Conservation (phyloP, 768 basidiomycete genomes). For the Boletus edulis region DNA sequence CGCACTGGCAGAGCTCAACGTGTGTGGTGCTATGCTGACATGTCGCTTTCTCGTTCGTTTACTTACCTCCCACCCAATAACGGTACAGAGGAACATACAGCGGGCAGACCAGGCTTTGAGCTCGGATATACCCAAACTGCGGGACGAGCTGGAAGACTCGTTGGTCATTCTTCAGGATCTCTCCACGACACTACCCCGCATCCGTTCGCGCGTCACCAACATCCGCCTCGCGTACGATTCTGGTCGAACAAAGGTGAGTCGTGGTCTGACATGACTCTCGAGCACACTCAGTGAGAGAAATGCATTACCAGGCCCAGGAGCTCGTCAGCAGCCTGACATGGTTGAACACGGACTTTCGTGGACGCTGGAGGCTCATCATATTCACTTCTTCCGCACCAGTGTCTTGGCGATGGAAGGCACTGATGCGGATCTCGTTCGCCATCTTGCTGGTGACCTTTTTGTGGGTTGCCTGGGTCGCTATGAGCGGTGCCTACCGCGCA, state of each 20-base stretch:
- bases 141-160: conserved; percentile 59
- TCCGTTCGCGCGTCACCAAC: conserved; percentile 58
- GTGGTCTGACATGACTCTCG: not conserved
- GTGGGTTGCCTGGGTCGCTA: conserved; percentile 57
- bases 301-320: conserved; percentile 49
- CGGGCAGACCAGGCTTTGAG: conserved; percentile 58
- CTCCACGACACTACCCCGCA: conserved; percentile 55
- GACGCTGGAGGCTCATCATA: conserved; percentile 71
- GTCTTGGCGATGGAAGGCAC: conserved; percentile 64
- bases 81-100: conserved; percentile 50
- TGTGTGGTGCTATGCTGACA: conserved; percentile 23
- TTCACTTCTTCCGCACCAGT: conserved; percentile 74
- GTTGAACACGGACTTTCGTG: conserved; percentile 77
- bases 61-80: not conserved
- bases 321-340: conserved; percentile 67
- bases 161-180: conserved; percentile 56
- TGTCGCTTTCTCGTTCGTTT: not conserved
- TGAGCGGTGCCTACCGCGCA: conserved; percentile 68
- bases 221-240: conserved; percentile 70
- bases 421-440: conserved; percentile 60
- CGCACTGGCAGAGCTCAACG: conserved; percentile 59
- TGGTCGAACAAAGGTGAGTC: conserved; percentile 60
- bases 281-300: not conserved
- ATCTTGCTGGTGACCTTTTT: conserved; percentile 55
- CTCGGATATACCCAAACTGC: conserved; percentile 61